Conservation (phyloP, 2,329 filamentous ascomycete genomes). For the Epichloe uncinata region DNA sequence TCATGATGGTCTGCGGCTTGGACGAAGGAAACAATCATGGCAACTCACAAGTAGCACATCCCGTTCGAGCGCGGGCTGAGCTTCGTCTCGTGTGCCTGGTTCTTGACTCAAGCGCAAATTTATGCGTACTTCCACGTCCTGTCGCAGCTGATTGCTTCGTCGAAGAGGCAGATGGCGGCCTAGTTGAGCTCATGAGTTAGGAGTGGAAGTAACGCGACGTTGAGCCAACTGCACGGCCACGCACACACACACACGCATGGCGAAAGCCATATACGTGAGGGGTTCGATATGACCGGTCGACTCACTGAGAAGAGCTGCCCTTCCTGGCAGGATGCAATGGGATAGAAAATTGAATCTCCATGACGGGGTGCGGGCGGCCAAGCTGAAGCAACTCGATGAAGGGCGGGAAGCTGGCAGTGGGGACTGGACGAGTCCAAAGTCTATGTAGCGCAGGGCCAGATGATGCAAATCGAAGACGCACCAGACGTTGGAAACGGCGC, state of each 20-base stretch:
- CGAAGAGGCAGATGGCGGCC: neutral
- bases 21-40: neutral
- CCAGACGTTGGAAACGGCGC: neutral
- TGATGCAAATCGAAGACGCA: neutral
- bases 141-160: constrained; percentile 4
- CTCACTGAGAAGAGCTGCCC: constrained; percentile 14
- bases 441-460: neutral
- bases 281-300: neutral
- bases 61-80: constrained; percentile 24
- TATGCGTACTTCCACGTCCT: constrained; percentile 18
- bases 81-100: constrained; percentile 25
- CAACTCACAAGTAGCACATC: constrained; percentile 24
- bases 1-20: neutral
- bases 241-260: neutral
- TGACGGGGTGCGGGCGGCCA: constrained; percentile 6
- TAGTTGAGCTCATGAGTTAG: neutral
- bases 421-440: too few species aligned
- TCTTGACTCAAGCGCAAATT: constrained; percentile 25
- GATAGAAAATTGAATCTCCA: constrained; percentile 28
- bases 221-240: neutral
- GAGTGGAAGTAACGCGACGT: neutral
- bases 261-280: neutral
- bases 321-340: constrained; percentile 14
- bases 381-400: neutral
- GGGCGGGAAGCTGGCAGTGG: too few species aligned